Evolutionary conservation across 805 yeast genomes (phyloP).

Genomic region (Cyberlindnera saturnus): DNA sequence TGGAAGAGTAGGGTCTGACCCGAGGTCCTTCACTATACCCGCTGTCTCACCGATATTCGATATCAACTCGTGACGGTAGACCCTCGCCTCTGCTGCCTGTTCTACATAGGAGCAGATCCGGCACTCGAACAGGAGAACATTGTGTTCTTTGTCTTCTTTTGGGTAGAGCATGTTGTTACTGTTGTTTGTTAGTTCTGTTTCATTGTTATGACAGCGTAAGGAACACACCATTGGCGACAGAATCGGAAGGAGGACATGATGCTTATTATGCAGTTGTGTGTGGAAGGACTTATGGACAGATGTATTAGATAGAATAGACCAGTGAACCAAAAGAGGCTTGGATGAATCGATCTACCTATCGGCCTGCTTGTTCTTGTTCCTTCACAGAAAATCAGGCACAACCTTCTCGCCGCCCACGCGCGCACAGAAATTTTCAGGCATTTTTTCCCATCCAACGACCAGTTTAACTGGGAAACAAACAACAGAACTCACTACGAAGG

Average conservation of each 20-base stretch:
- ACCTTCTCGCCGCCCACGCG: no score
- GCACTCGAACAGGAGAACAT: conserved; percentile 76
- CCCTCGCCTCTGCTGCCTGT: conserved; percentile 80
- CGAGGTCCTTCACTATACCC: conserved; percentile 93
- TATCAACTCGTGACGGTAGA: conserved; percentile 87
- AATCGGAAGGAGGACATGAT: conserved; percentile 88
- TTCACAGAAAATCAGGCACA: no score
- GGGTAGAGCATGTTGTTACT: conserved; percentile 98
- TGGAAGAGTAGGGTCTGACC: conserved; percentile 96
- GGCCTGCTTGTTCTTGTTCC: no score
- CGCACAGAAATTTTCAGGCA: no score
- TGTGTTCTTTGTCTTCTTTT: conserved; percentile 78
- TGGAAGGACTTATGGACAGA: no score
- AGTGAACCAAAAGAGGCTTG: no score
- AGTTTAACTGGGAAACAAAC: no score
- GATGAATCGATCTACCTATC: no score
- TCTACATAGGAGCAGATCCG: conserved; percentile 93
- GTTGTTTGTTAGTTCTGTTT: conserved; percentile 1
- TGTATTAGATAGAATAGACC: no score
- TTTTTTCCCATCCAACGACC: no score
- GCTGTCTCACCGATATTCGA: conserved; percentile 91
- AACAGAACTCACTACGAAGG: no score
- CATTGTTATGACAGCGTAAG: neutral
- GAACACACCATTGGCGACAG: conserved; percentile 72
- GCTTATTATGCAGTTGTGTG: neutral